Conservation (phyloP, 441 rosid genomes). For the Aquilaria agallochum region DNA sequence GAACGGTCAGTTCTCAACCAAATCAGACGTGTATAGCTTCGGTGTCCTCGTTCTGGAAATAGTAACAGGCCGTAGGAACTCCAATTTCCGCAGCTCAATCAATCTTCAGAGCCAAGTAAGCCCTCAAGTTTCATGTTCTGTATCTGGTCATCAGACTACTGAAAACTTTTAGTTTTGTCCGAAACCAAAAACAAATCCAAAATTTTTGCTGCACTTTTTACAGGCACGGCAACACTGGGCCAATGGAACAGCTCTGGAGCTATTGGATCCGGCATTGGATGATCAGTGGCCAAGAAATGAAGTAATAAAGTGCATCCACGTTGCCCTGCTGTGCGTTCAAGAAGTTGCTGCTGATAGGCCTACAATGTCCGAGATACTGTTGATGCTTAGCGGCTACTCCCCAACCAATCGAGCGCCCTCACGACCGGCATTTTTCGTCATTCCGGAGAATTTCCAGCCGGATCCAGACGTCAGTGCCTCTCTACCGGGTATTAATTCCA, state of each 20-base stretch:
- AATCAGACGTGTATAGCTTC: slow-evolving; percentile 33
- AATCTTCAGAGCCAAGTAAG: slow-evolving; percentile 31
- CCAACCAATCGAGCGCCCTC: slow-evolving; percentile 12
- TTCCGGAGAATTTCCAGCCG: not conserved
- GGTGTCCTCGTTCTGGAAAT: slow-evolving; percentile 32
- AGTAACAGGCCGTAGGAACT: slow-evolving; percentile 23
- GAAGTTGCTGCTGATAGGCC: slow-evolving; percentile 24
- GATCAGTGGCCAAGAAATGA: slow-evolving; percentile 15
- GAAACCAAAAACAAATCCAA: too few species aligned
- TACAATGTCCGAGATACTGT: slow-evolving; percentile 14
- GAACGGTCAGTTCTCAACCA: slow-evolving; percentile 26
- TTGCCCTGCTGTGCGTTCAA: slow-evolving; percentile 27
- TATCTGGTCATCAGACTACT: too few species aligned
- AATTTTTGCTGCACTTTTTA: not conserved
- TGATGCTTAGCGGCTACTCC: slow-evolving; percentile 23
- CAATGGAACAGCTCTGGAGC: slow-evolving; percentile 21
- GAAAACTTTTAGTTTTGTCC: too few species aligned
- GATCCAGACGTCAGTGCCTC: not conserved
- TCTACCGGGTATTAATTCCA: not conserved
- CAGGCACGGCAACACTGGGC: slow-evolving; percentile 33
- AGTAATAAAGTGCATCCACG: slow-evolving; percentile 23
- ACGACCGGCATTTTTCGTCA: slow-evolving; percentile 13
- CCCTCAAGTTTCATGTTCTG: not conserved
- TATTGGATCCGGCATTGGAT: slow-evolving; percentile 20
- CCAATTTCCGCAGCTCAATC: slow-evolving; percentile 1